Evolutionary conservation across 495 filamentous ascomycete species (phyloP), one percentile per base, ranked within the genome.

Genomic region (Friedmanniomyces simplex): DNA sequence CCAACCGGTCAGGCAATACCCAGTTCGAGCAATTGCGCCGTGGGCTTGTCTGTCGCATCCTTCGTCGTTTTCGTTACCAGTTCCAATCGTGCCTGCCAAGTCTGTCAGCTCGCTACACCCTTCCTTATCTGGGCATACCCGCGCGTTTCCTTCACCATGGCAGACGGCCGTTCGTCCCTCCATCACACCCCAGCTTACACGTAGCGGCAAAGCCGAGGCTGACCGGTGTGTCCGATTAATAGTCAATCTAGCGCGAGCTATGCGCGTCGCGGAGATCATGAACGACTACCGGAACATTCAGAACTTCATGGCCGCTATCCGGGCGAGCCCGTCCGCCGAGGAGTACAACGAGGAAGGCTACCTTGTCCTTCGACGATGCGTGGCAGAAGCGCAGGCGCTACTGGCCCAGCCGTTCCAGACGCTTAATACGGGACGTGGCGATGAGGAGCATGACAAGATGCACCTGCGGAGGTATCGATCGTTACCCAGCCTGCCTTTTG

Each of bases 231-330:
- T 16, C 24, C 24, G 42, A 18, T 8, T 26, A 24, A 47, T 50
- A 95, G 89, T 94, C 59, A 95, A 96, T 72, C 81, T 89, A 63
- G 84, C 83, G 65, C 86, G 89, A 67, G 84, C 85, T 58, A 75
- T 82, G 66, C 83, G 90, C 68, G 81, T 96, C 67, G 82, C 86
- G 67, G 86, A 95, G 69, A 75, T 95, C 57, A 85, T 94, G 64
- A 78, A 79, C 65, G 89, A 95, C 73, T 96, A 89, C 75, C 84
- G 85, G 58, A 86, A 80, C 54, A 79, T 95, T 1, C 85, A 94
- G 65, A 75, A 83, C 66, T 87, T 86, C 68, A 91, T 95, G 69
- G 79, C 85, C 39, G 79, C 84, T 51, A 84, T 82, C 22, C 79
- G 82, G 45, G 78, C 78, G 54, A 74, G 78, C 36, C 80, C 82